A percentile compares a stretch with the other conserved stretches of the same genome.
Evolutionary conservation across 805 yeast genomes (phyloP).

Genomic region (Nakazawaea wyomingensis): DNA sequence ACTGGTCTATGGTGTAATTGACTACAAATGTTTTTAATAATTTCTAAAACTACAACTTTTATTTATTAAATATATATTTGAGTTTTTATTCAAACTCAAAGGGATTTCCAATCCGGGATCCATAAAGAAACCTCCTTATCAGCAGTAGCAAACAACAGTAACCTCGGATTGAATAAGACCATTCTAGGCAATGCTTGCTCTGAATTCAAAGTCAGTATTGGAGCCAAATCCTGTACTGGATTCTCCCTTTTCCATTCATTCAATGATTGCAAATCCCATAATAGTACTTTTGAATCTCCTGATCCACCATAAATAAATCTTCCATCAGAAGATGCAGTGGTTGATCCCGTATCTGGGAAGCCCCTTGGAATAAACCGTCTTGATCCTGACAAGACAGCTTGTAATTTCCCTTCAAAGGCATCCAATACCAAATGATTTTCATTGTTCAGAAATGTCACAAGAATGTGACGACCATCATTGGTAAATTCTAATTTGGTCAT

Average conservation of each 20-base stretch:
- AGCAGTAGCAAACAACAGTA: constrained; percentile 59
- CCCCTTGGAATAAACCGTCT: constrained; percentile 35
- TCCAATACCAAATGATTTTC: constrained; percentile 58
- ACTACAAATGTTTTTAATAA: no score
- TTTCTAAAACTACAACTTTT: neutral
- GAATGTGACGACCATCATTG: constrained; percentile 62
- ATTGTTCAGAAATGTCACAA: constrained; percentile 53
- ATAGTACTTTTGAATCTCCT: constrained; percentile 43
- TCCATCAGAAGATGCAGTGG: constrained; percentile 66
- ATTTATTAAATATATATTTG: no score
- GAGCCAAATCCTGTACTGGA: constrained; percentile 13
- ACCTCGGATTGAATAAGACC: constrained; percentile 55
- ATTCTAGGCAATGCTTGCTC: constrained; percentile 37
- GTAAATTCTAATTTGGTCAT: constrained; percentile 68
- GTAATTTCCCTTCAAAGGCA: constrained; percentile 56
- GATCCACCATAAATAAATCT: constrained; percentile 55
- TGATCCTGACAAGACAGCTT: constrained; percentile 44
- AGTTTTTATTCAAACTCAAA: neutral
- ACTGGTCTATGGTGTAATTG: no score
- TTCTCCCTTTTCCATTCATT: neutral
- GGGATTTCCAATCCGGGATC: constrained; percentile 24
- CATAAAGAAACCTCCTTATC: constrained; percentile 46
- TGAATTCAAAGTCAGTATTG: constrained; percentile 16
- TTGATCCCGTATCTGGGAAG: constrained; percentile 47
- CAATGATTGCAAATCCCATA: constrained; percentile 41